These are phyloP conservation scores for Neurospora sp. DNA, from an alignment of 495 filamentous ascomycete genomes.

Conservation along the genomic window DNA sequence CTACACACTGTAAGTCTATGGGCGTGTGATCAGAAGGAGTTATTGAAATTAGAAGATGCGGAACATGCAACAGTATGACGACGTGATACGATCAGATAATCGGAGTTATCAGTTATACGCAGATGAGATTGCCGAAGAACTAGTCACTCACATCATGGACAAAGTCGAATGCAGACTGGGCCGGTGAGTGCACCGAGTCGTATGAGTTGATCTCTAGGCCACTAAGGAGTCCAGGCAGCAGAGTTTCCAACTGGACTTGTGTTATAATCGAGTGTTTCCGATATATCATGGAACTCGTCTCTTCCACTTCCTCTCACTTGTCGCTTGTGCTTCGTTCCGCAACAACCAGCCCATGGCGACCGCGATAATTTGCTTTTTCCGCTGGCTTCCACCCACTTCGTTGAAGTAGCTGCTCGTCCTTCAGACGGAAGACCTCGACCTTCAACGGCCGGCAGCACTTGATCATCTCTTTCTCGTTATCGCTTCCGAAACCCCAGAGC, in stretches of 20 bases:
- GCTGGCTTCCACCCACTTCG: constrained; percentile 50
- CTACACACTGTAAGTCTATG: background rate
- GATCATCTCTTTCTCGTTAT: constrained; percentile 54
- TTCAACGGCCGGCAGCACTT: constrained; percentile 63
- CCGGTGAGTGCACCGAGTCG: background rate
- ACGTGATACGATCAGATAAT: background rate
- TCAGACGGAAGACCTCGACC: constrained; percentile 57
- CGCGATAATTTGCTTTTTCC: constrained; percentile 47
- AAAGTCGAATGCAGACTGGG: background rate
- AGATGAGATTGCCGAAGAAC: background rate
- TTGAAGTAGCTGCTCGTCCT: constrained; percentile 39
- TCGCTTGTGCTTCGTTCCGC: background rate
- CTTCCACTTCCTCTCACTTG: background rate
- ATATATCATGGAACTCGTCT: background rate
- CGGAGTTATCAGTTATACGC: background rate
- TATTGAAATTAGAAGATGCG: background rate
- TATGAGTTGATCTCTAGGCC: background rate
- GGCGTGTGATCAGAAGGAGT: background rate
- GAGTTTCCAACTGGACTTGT: background rate
- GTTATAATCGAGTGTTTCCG: background rate
- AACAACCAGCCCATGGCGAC: constrained; percentile 52
- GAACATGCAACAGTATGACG: background rate
- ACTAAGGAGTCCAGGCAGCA: background rate
- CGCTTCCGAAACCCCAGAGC: constrained; percentile 64
- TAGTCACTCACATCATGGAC: background rate